A percentile compares a stretch with the other conserved stretches of the same genome.
phyloP scores from a whole-genome alignment of 2,329 filamentous ascomycete genomes.

The Diplodia corticola region DNA sequence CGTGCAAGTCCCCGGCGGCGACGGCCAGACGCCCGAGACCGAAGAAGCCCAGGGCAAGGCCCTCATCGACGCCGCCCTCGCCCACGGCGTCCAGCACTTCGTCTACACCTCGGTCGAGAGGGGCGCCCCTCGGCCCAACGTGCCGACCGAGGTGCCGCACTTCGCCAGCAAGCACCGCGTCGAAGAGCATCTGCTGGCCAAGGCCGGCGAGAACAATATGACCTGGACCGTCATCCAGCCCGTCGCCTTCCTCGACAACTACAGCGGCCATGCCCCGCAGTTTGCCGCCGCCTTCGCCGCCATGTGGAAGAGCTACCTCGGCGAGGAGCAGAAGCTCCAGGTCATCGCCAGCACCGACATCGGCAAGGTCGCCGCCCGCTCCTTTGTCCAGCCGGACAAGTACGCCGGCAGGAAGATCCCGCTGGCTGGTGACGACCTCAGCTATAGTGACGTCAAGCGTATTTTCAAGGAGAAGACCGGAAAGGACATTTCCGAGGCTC shows the following conservation, averaged over 20 bases:
- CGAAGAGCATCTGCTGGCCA: conserved; percentile 57
- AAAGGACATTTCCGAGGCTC: conserved; percentile 43
- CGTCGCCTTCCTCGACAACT: conserved; percentile 61
- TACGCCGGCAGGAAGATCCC: conserved; percentile 45
- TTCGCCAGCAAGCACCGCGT: conserved; percentile 62
- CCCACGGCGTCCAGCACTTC: conserved; percentile 37
- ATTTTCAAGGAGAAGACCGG: conserved; percentile 49
- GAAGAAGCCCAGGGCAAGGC: conserved; percentile 43
- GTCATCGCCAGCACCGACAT: conserved; percentile 46
- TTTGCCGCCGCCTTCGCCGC: conserved; percentile 38
- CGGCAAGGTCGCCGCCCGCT: conserved; percentile 49
- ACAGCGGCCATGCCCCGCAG: conserved; percentile 45
- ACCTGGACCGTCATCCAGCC: conserved; percentile 61
- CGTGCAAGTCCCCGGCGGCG: conserved; percentile 30
- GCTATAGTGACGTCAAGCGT: conserved; percentile 40
- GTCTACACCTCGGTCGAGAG: conserved; percentile 42
- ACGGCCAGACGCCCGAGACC: conserved; percentile 24
- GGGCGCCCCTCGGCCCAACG: conserved; percentile 44
- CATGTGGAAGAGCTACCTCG: conserved; percentile 34
- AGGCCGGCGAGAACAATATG: conserved; percentile 47
- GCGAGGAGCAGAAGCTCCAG: conserved; percentile 36
- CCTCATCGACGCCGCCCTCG: conserved; percentile 37
- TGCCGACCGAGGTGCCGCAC: conserved; percentile 59
- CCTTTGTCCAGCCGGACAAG: conserved; percentile 45
- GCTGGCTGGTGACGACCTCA: conserved; percentile 53